phyloP scores from a whole-genome alignment of 2,329 filamentous ascomycete genomes.

The Plectosphaerella cucumerina region DNA sequence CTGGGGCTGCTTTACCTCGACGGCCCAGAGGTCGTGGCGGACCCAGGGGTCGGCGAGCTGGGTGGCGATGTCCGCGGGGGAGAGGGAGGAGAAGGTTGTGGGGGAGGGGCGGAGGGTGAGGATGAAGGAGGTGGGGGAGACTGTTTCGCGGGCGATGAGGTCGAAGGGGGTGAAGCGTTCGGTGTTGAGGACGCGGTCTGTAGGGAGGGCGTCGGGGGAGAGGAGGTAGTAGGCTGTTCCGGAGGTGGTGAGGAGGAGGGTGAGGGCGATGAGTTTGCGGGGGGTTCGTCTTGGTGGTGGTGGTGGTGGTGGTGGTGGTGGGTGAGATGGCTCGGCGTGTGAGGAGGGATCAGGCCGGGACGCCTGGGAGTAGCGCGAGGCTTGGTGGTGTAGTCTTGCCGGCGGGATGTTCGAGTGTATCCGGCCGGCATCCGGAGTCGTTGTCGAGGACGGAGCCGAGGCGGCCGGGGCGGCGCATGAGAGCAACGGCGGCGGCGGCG shows the following conservation, averaged over 20 bases:
- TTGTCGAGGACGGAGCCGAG: too few relatives aligned
- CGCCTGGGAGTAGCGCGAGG: not conserved
- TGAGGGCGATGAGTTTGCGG: constrained; percentile 2
- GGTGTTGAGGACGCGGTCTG: constrained; percentile 42
- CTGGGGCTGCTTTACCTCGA: constrained; percentile 92
- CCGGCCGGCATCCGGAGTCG: too few relatives aligned
- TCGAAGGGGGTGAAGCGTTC: constrained; percentile 62
- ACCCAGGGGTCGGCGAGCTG: constrained; percentile 20
- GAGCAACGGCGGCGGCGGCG: not conserved
- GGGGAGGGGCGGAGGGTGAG: constrained; percentile 54
- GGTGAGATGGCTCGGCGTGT: not conserved
- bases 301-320: constrained; percentile 5
- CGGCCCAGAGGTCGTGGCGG: constrained; percentile 68
- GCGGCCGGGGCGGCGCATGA: not conserved
- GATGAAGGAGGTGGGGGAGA: constrained; percentile 66
- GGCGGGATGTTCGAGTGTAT: too few relatives aligned
- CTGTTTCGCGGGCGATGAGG: constrained; percentile 54
- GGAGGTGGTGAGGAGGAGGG: constrained; percentile 5
- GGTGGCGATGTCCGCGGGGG: not conserved
- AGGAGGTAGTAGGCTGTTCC: constrained; percentile 7
- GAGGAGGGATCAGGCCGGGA: not conserved
- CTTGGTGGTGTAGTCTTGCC: not conserved
- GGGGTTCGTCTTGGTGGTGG: constrained; percentile 11
- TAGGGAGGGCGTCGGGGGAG: constrained; percentile 12
- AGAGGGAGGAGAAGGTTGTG: constrained; percentile 20